Evolutionary conservation across 805 yeast genomes (phyloP), one percentile per base, ranked within the genome.

Genomic region (Wickerhamiella azyma): DNA sequence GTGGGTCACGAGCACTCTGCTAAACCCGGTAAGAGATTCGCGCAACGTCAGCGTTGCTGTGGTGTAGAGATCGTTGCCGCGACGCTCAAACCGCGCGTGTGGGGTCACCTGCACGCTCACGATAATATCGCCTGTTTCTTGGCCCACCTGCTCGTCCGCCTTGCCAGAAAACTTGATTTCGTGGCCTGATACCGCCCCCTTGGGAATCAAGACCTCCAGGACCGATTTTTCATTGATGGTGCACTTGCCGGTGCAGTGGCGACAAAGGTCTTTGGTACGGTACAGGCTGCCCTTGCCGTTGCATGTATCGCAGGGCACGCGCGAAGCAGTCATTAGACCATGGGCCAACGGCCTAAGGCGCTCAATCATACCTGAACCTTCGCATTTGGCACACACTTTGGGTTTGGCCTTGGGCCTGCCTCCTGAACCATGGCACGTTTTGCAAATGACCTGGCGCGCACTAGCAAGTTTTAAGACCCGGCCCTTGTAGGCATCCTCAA

Each of bases 401-500:
- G 70, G 61, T 9, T 64, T 67, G 2, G 88, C 81, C 52, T 72
- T 66, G 52, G 76, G 63, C 51, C 73, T 76, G 48, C 82, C 78
- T 2, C 96, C 96, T 0, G 74, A 63, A 9, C 96, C 96, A 36
- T 70, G 65, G 64, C 98, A 89, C 32, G 64, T 57, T 4, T 69
- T 61, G 66, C 98, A 89, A 1, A 86, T 63, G 9, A 81, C 68
- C 55, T 81, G 75, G 59, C 96, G 73, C 2, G 80, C 75, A 2
- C 82, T 72, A 3, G 82, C 72, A 56, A 83, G 74, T 58, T 83
- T 83, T 51, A 86, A 71, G 8, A 79, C 75, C 59, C 84, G 84
- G 3, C 97, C 98, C 67, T 81, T 83, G 75, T 78, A 92, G 52
- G 92, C 71, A 64, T 92, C 97, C 67, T 77, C 83, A 50, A 85